A percentile compares a stretch with the other conserved stretches of the same genome.
These are phyloP conservation scores for Cenchrus fungigraminus DNA, from an alignment of 176 grass and related monocot species.

Conservation along the genomic window DNA sequence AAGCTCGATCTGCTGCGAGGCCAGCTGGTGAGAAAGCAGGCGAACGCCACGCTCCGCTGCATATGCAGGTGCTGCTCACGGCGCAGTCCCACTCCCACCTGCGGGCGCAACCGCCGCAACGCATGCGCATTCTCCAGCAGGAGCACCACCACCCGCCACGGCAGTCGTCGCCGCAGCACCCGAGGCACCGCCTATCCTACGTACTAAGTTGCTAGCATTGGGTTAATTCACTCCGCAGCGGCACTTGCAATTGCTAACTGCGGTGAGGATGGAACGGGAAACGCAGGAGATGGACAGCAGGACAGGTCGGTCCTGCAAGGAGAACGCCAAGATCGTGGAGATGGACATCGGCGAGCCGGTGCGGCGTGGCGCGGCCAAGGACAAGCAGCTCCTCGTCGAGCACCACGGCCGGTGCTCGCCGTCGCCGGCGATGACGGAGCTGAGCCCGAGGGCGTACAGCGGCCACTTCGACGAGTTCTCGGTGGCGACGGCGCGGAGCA, in stretches of 20 bases:
- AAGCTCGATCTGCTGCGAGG: constrained; percentile 72
- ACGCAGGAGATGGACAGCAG: constrained; percentile 68
- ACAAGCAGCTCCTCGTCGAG: constrained; percentile 23
- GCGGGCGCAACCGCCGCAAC: constrained; percentile 43
- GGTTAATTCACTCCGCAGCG: not conserved
- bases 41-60: constrained; percentile 73
- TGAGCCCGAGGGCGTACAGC: constrained; percentile 59
- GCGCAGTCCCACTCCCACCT: constrained; percentile 59
- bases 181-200: constrained; percentile 51
- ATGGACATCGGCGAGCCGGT: constrained; percentile 62
- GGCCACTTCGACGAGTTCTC: constrained; percentile 61
- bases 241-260: not conserved
- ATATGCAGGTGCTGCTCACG: constrained; percentile 72
- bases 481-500: constrained; percentile 48
- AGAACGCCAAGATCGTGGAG: constrained; percentile 82
- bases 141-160: constrained; percentile 32
- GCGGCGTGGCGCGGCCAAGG: not conserved
- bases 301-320: constrained; percentile 42
- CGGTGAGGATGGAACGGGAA: not conserved
- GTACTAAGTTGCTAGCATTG: constrained; percentile 38
- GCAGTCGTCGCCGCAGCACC: constrained; percentile 56
- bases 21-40: constrained; percentile 87
- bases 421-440: constrained; percentile 44
- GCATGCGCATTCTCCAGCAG: constrained; percentile 52
- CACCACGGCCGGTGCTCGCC: constrained; percentile 46